Evolutionary conservation across 1,139 yeast genomes (phyloP).

Genomic region (Chernovozyma aurita): DNA sequence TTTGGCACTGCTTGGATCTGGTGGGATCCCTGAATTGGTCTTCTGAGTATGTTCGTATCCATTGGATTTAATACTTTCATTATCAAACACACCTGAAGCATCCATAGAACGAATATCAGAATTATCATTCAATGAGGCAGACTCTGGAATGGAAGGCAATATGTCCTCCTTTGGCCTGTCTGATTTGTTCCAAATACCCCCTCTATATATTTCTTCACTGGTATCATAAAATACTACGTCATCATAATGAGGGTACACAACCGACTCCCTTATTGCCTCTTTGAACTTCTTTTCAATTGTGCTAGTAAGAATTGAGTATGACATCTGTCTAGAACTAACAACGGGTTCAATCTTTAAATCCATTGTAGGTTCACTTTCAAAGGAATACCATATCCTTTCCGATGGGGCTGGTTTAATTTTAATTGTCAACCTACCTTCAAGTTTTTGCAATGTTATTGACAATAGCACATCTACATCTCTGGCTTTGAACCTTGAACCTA

Average conservation of each 20-base stretch:
- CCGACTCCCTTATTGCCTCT: constrained; percentile 72
- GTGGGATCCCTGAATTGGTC: neutral
- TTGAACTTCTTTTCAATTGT: constrained; percentile 74
- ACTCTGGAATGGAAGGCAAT: neutral
- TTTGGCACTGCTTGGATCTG: neutral
- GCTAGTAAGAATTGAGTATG: constrained; percentile 73
- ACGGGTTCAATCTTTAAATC: constrained; percentile 80
- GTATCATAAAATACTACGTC: constrained; percentile 74
- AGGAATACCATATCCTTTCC: constrained; percentile 85
- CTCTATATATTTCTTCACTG: constrained; percentile 65
- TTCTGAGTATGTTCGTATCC: neutral
- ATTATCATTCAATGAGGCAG: neutral
- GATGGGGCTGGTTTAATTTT: constrained; percentile 87
- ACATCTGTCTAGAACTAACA: constrained; percentile 76
- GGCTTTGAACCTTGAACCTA: constrained; percentile 72
- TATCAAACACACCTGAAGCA: constrained; percentile 1
- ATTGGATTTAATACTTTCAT: neutral
- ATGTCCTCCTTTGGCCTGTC: constrained; percentile 14
- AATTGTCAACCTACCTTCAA: constrained; percentile 72
- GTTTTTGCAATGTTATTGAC: constrained; percentile 60
- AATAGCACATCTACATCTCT: constrained; percentile 75
- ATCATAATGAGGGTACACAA: constrained; percentile 86
- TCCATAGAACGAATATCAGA: constrained; percentile 1
- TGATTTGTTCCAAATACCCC: constrained; percentile 82
- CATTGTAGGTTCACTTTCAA: constrained; percentile 72